Base-by-base conservation (phyloP, 2,329 filamentous ascomycete species). In the Akanthomyces uredinophilus region DNA sequence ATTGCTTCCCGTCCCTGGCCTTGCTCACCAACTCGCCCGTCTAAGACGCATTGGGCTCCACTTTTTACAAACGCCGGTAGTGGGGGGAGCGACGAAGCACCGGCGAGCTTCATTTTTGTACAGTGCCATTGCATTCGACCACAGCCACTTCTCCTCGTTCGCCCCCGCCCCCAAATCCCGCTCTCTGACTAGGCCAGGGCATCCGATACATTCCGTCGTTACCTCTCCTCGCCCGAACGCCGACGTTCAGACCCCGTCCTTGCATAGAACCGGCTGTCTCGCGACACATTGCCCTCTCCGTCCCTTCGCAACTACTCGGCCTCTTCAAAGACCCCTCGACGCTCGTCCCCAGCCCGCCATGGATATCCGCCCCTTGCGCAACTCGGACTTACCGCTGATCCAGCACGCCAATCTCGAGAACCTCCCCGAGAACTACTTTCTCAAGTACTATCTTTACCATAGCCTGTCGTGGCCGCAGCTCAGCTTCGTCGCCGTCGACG, bases 391-490 rank as follows among this genome's bases (percentile, higher is more conserved):
- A 67, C 91, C 91, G 68, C 88, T 95, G 73, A 92, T 99, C 74
- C 95, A 99, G 80, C 92, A 96, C 77, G 94, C 94, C 73, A 98
- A 99, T 82, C 93, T 99, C 74, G 96, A 96, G 75, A 99, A 99
- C 81, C 85, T 99, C 60, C 95, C 95, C 67, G 95, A 99, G 78
- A 99, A 99, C 83, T 99, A 99, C 85, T 98, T 98, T 77, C 91
- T 96, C 79, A 99, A 99, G 84, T 99, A 99, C 84, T 99, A 99
- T 81, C 87, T 99, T 72, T 99, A 99, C 85, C 95, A 99, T 78
- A 93, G 94, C 18, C 87, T 98, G 68, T 96, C 92, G 70, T 99
- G 95, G 95, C 95, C 95, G 51, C 94, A 98, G 79, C 87, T 99
- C 67, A 94, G 89, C 77, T 98, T 93, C 77, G 94, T 99, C 62